These are phyloP conservation scores for Alternaria viburni DNA, from an alignment of 2,329 filamentous ascomycete genomes.

Conservation along the genomic window DNA sequence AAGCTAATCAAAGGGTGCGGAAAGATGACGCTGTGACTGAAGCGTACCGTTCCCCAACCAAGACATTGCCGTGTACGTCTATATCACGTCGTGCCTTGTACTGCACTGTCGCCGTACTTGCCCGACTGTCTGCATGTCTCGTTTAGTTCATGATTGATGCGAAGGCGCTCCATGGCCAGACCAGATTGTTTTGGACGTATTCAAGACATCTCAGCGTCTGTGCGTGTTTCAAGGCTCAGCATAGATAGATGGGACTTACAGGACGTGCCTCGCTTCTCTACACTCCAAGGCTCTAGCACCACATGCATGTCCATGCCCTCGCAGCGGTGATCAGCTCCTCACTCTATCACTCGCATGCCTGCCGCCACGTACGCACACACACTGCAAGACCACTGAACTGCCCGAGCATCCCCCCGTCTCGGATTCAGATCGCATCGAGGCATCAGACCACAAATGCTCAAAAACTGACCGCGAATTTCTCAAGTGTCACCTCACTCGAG, in stretches of 20 bases:
- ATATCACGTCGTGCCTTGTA: conserved; percentile 8
- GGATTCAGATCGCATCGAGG: neutral
- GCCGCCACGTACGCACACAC: conserved; percentile 14
- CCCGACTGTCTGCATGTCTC: neutral
- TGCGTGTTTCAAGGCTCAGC: neutral
- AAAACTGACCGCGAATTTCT: neutral
- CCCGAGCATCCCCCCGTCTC: conserved; percentile 7
- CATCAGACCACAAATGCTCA: conserved; percentile 6
- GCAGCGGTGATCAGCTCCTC: conserved; percentile 10
- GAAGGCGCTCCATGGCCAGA: neutral
- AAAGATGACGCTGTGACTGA: neutral
- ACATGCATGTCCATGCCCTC: conserved; percentile 8
- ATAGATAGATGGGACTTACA: neutral
- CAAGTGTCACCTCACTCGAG: conserved; percentile 8
- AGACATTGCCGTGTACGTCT: conserved; percentile 6
- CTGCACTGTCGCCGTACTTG: neutral
- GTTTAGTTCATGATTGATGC: neutral
- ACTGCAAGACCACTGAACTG: neutral
- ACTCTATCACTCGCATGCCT: conserved; percentile 13
- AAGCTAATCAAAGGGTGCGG: neutral
- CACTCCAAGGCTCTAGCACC: neutral
- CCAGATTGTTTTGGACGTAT: neutral
- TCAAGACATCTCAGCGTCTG: neutral
- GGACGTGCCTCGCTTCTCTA: neutral
- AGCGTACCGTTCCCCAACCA: neutral